Evolutionary conservation across 1,284 basidiomycete species (phyloP).

Genomic region (Xerocomus nothofagi): DNA sequence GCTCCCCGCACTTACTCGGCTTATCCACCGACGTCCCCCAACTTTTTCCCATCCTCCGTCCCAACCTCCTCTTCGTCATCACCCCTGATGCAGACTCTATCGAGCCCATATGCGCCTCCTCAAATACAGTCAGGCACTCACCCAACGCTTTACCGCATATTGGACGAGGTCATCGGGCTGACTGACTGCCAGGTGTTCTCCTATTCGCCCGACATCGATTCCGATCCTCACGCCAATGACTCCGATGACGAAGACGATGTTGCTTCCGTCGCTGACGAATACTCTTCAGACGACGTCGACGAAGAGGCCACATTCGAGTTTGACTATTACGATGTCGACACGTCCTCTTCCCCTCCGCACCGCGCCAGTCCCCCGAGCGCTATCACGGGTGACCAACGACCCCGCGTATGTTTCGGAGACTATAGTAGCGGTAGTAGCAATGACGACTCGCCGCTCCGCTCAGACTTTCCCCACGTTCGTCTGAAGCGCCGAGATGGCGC

Average conservation of each 20-base stretch:
- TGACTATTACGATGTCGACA: constrained; percentile 78
- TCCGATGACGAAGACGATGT: constrained; percentile 76
- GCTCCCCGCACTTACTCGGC: constrained; percentile 79
- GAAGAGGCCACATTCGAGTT: constrained; percentile 71
- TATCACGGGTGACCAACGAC: constrained; percentile 1
- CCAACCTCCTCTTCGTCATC: constrained; percentile 62
- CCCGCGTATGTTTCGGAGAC: constrained; percentile 17
- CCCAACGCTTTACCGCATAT: constrained; percentile 81
- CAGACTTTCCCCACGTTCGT: constrained; percentile 34
- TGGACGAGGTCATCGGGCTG: constrained; percentile 90
- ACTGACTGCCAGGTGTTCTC: constrained; percentile 95
- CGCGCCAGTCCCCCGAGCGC: constrained; percentile 2
- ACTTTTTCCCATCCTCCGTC: constrained; percentile 71
- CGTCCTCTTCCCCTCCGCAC: constrained; percentile 43
- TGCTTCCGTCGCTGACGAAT: constrained; percentile 59
- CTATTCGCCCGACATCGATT: constrained; percentile 91
- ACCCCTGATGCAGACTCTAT: constrained; percentile 54
- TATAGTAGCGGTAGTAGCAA: constrained; percentile 27
- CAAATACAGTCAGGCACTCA: constrained; percentile 67
- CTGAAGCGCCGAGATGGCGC: constrained; percentile 59
- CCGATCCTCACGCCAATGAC: constrained; percentile 90
- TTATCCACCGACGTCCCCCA: constrained; percentile 71
- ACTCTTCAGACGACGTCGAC: constrained; percentile 52
- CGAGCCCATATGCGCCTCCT: constrained; percentile 67
- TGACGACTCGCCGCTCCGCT: constrained; percentile 25